Evolutionary conservation across 257 asterid species (phyloP), one percentile per base, ranked within the genome.

Genomic region (Osmanthus fragrans): DNA sequence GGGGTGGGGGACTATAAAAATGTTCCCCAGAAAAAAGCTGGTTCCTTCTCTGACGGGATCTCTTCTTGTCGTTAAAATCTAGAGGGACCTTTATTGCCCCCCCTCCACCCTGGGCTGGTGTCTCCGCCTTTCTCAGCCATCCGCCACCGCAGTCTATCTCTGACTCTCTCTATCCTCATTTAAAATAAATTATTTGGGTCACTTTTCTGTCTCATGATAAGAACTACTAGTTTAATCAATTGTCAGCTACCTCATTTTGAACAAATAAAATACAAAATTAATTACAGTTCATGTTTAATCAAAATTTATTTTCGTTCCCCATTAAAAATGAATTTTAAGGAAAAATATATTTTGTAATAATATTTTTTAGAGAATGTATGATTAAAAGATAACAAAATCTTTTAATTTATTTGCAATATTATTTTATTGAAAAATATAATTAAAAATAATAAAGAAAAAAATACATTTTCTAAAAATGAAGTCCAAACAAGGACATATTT

Each of bases 61-160:
- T 80, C 76, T 72, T 37, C 70, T 54, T 83, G 87, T 86, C 84
- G 84, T 78, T 81, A 73, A 81, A 84, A 84, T 81, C 85, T 81
- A 47, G 76, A 75, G 32, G n/a, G 60, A 29, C 5, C 83, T 84
- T 81, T 81, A 58, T 81, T 81, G 85, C 75, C 79, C 83, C 83
- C 83, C 77, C 36, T 2, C 13, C 16, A 10, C 30, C 30, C 13
- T 7, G 18, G 16, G 69, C 34, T 45, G 9, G 47, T 70, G 47
- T 9, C 29, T 11, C 70, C 49, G 75, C 39, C 76, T 21, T n/a
- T n/a, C 60, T 18, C 47, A 30, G 42, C 51, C 36, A 32, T 45
- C 10, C 34, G 5, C 54, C 30, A 25, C 72, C 76, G 74, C 54
- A 16, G 47, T 9, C 47, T 40, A 3, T 40, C 15, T 11, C 9